Conservation (phyloP, 768 basidiomycete genomes). For the Leccinum truebloodii region DNA sequence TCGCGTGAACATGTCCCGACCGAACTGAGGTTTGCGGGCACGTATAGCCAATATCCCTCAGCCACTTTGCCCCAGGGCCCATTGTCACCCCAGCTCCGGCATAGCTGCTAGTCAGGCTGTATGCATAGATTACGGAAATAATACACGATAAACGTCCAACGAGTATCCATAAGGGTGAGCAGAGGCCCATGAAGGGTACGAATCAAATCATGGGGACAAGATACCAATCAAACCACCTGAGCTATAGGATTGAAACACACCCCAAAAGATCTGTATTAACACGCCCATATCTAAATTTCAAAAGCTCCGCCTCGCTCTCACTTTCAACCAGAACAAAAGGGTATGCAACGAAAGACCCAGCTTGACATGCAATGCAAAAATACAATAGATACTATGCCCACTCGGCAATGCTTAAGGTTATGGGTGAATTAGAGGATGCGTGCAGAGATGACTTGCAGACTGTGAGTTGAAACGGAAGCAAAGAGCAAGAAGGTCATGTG, state of each 20-base stretch:
- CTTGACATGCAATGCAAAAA: slow-evolving; percentile 10
- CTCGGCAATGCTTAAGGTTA: slow-evolving; percentile 14
- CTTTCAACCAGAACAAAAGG: background rate
- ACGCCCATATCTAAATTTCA: background rate
- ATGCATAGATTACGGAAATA: background rate
- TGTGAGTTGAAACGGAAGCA: background rate
- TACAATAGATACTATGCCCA: slow-evolving; percentile 16
- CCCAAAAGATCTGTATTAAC: background rate
- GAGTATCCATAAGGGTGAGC: background rate
- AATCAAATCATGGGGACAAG: background rate
- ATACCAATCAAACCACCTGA: background rate
- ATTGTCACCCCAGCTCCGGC: slow-evolving; percentile 12
- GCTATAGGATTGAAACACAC: background rate
- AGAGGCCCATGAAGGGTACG: background rate
- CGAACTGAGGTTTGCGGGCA: slow-evolving; percentile 13
- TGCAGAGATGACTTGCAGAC: background rate
- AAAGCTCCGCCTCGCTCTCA: background rate
- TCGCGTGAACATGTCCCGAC: background rate
- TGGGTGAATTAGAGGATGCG: background rate
- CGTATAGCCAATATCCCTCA: slow-evolving; percentile 23
- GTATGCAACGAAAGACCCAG: background rate
- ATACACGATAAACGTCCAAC: background rate
- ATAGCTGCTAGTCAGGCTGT: background rate
- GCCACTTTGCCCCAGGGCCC: slow-evolving; percentile 1
- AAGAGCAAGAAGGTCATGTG: background rate